A percentile compares a stretch with the other conserved stretches of the same genome.
phyloP scores from a whole-genome alignment of 768 basidiomycete species.

The Lactarius sanguifluus region DNA sequence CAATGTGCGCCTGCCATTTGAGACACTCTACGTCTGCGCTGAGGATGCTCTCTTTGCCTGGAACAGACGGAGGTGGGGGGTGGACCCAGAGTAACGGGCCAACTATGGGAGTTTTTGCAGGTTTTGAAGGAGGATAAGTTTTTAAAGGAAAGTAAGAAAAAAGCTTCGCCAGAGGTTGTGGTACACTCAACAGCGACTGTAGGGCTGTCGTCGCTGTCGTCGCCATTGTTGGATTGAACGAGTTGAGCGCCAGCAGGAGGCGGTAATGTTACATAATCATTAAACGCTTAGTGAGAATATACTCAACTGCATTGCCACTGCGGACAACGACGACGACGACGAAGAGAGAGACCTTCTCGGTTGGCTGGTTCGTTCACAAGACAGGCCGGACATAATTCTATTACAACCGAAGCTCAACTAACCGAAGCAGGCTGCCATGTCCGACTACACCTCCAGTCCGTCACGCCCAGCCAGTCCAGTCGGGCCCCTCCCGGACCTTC shows the following conservation, averaged over 20 bases:
- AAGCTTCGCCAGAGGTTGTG: conserved; percentile 24
- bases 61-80: conserved; percentile 40
- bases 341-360: not conserved
- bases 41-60: conserved; percentile 39
- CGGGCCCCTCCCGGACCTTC: conserved; percentile 44
- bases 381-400: not conserved
- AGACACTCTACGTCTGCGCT: conserved; percentile 83
- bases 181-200: conserved; percentile 17
- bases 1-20: conserved; percentile 86
- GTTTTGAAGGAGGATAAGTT: conserved; percentile 29
- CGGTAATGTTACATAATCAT: not conserved
- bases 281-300: not conserved
- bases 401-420: not conserved
- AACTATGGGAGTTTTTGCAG: conserved; percentile 24
- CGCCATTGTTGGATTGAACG: not conserved
- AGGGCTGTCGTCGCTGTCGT: conserved; percentile 25
- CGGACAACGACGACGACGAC: conserved; percentile 9
- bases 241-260: not conserved
- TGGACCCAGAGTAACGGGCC: conserved; percentile 66
- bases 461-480: conserved; percentile 61
- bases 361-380: not conserved
- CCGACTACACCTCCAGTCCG: conserved; percentile 49
- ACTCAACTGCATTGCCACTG: not conserved
- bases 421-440: conserved; percentile 33
- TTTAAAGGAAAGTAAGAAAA: conserved; percentile 31